Percentiles rank a stretch among this genome's conserved stretches.
These are phyloP conservation scores for Dactylellina parvicollis DNA, from an alignment of 2,329 filamentous ascomycete species.

Conservation along the genomic window DNA sequence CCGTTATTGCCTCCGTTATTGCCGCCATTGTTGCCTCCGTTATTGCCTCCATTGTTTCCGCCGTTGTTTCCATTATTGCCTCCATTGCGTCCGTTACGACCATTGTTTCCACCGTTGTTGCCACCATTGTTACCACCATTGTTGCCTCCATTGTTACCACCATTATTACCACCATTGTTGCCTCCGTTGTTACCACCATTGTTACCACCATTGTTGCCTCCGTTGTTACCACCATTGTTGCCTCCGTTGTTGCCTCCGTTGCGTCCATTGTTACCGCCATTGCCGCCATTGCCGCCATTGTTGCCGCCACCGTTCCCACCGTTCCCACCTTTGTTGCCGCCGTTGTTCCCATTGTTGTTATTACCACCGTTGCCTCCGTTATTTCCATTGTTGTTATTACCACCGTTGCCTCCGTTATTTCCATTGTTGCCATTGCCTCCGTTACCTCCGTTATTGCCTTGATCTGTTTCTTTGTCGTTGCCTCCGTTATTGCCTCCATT, in stretches of 20 bases:
- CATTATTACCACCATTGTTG: not conserved
- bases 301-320: slow-evolving; percentile 2
- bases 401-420: not conserved
- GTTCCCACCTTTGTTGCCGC: not conserved
- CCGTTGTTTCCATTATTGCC: slow-evolving; percentile 2
- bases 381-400: not conserved
- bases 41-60: not conserved
- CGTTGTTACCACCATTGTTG: too few species aligned
- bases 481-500: too few species aligned
- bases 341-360: not conserved
- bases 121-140: not conserved
- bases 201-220: not conserved
- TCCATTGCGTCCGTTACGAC: too few species aligned
- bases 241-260: too few species aligned
- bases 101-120: too few species aligned
- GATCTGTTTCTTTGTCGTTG: too few species aligned
- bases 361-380: not conserved
- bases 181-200: not conserved
- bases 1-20: not conserved
- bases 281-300: not conserved
- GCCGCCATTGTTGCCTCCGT: not conserved
- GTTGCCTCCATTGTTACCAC: not conserved
- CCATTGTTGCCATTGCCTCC: not conserved
- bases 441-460: not conserved
- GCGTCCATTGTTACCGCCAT: not conserved